Evolutionary conservation across 176 grass and related monocot genomes (phyloP), one percentile per base, ranked within the genome.

Genomic region (Oryza glaberrima): DNA sequence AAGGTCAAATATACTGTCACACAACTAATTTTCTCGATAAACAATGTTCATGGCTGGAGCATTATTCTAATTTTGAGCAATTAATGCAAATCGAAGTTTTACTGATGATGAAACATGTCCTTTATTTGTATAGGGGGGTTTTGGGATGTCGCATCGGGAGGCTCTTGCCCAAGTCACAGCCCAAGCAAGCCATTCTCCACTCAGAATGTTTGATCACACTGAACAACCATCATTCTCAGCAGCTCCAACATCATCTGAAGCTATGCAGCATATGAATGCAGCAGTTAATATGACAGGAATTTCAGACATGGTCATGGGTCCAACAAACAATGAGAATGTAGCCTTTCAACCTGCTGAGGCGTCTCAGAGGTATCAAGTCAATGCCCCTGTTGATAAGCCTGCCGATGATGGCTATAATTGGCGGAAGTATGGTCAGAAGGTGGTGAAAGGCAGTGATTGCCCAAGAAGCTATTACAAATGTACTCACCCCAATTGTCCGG

Each of bases 381-480:
- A 87, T 58, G 83, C 87, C 11, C 58, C 83, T 81, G 88, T 94
- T 61, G 95, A 97, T 81, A 97, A 97, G 72, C 95, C 95, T 47
- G 92, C 92, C 11, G 90, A 90, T 82, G 94, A 97, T 56, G 92
- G 94, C 73, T 96, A 93, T 69, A 96, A 96, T 72, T 96, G 94
- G 94, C 86, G 94, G 65, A 97, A 97, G 69, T 97, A 97, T 77
- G 94, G 94, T 65, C 94, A 97, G 86, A 97, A 97, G 79, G 91
- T 97, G 80, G 94, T 97, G 61, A 97, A 94, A 81, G 94, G 94
- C 58, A 97, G 92, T 87, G 92, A 97, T 56, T 92, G 84, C 67
- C 94, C 94, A 2, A 85, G 92, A 61, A 94, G 94, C 74, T 97
- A 97, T 70, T 97, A 97, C 68, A 90, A 94, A 65, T 97, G 94